phyloP scores from a whole-genome alignment of 2,329 filamentous ascomycete genomes.

The Xylariaceae sp. region DNA sequence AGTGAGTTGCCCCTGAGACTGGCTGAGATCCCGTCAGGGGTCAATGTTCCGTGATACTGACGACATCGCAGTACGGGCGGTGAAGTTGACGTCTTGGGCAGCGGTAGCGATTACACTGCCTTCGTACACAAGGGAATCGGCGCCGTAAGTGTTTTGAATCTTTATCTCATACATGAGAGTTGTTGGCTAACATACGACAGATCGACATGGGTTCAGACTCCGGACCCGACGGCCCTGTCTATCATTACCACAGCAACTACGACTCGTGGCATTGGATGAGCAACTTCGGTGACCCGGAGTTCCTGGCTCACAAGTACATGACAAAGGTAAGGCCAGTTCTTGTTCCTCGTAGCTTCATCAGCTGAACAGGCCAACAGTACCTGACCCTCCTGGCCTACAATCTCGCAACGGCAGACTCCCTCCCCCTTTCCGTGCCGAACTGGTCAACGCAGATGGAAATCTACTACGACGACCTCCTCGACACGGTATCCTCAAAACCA shows the following conservation, averaged over 20 bases:
- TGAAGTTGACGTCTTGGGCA: conserved; percentile 54
- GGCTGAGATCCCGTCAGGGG: neutral
- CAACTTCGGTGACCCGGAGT: conserved; percentile 63
- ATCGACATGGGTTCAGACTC: conserved; percentile 52
- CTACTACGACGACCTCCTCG: conserved; percentile 36
- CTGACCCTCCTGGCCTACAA: conserved; percentile 37
- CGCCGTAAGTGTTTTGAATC: conserved; percentile 28
- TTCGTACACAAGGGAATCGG: conserved; percentile 54
- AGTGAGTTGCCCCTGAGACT: conserved; percentile 13
- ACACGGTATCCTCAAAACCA: conserved; percentile 31
- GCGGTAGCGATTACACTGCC: conserved; percentile 62
- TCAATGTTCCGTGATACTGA: neutral
- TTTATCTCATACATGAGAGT: neutral
- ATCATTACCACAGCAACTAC: conserved; percentile 78
- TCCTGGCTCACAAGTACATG: conserved; percentile 54
- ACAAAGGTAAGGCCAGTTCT: conserved; percentile 41
- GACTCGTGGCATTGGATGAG: conserved; percentile 84
- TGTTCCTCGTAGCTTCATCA: neutral
- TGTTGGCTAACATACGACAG: conserved; percentile 33
- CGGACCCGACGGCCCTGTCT: conserved; percentile 48
- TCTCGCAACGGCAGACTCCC: conserved; percentile 35
- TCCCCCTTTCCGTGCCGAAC: conserved; percentile 39
- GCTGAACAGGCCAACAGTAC: conserved; percentile 29
- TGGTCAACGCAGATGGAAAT: conserved; percentile 37
- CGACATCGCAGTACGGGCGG: conserved; percentile 34